Evolutionary conservation across 208 protist species (phyloP).

Genomic region (Spongospora subterranea): DNA sequence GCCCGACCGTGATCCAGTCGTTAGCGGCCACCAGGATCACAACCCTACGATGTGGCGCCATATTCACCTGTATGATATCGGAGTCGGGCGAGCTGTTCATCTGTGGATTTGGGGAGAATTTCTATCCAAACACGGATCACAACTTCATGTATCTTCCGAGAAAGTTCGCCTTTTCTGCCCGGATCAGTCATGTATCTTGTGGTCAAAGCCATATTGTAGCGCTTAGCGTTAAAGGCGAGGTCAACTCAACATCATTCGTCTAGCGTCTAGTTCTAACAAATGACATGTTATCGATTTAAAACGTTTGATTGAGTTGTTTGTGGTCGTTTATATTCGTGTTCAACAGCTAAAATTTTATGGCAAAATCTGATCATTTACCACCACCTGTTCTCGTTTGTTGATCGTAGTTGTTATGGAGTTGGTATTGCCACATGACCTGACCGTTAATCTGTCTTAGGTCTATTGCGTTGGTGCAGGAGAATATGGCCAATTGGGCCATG

Average conservation of each 20-base stretch:
- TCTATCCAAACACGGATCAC: slow-evolving; percentile 58
- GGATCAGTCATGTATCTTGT: slow-evolving; percentile 19
- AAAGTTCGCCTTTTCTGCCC: slow-evolving; percentile 51
- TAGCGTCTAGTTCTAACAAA: too few relatives aligned
- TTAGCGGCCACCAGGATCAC: neutral
- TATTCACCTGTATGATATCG: slow-evolving; percentile 59
- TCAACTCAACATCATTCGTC: too few relatives aligned
- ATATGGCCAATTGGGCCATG: slow-evolving; percentile 55
- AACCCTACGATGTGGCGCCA: slow-evolving; percentile 54
- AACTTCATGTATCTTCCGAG: slow-evolving; percentile 66
- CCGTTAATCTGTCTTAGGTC: neutral
- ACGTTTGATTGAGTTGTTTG: too few relatives aligned
- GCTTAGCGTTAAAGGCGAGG: slow-evolving; percentile 55
- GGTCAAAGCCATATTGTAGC: slow-evolving; percentile 58
- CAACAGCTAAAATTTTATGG: too few relatives aligned
- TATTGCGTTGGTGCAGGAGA: slow-evolving; percentile 26
- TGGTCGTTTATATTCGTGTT: too few relatives aligned
- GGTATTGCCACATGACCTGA: too few relatives aligned
- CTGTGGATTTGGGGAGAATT: slow-evolving; percentile 63
- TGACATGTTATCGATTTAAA: too few relatives aligned
- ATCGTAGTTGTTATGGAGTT: too few relatives aligned
- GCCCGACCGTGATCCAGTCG: slow-evolving; percentile 19
- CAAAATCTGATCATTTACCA: too few relatives aligned
- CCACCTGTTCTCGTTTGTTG: too few relatives aligned
- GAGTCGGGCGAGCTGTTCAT: slow-evolving; percentile 63